Evolutionary conservation across 768 basidiomycete genomes (phyloP), one percentile per base, ranked within the genome.

Genomic region (Xerocomus spinulosus): DNA sequence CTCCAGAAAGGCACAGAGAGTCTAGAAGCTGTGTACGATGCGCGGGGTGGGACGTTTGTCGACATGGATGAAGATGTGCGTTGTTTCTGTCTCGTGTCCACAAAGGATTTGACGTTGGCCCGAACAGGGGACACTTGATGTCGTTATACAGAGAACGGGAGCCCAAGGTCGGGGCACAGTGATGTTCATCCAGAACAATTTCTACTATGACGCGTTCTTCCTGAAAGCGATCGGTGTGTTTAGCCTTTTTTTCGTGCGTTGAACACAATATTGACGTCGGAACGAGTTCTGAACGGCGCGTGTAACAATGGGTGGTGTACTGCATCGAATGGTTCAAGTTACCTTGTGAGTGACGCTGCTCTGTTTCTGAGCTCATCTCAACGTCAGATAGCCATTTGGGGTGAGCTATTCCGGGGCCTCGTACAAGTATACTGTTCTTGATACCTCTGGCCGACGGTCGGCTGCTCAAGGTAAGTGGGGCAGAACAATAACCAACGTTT

Each of bases 151-250:
- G 60, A 72, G 96, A 34, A 81, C 83, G 0, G 92, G 92, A 2
- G 69, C 70, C 4, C 80, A 82, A 43, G 78, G 78, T 2, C 70
- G 69, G 36, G 85, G 85, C 13, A 80, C 76, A 33, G 69, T 90
- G 15, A 60, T 81, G 5, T 95, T 99, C 61, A 73, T 99, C 40
- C 92, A 95, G 69, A 99, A 99, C 61, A 98, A 97, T 66, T 90
- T 94, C 60, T 98, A 95, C 60, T 93, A 93, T 61, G 96, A 99
- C 55, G 95, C 96, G 0, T 99, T 99, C 74, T 99, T 98, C 79
- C 75, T 98, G 44, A 97, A 97, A 62, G 92, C 96, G 3, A 88
- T 93, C 35, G 86, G 94, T 95, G 35, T 36, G 82, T 68, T 20
- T 9, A 44, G n/a, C 38, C 13, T 8, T 6, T 33, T 20, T 20